A percentile compares a stretch with the other conserved stretches of the same genome.
Evolutionary conservation across 306 rosid genomes (phyloP).

Genomic region (Medicago truncatula): MtrunA17r5.0-ANR NC_053049.1:46070001-46070500

Average conservation of each 20-base stretch:
- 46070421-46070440: constrained; percentile 41
- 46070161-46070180: constrained; percentile 61
- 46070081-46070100: constrained; percentile 17
- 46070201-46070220: constrained; percentile 41
- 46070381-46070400: constrained; percentile 49
- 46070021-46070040: background rate
- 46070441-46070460: constrained; percentile 41
- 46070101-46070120: constrained; percentile 15
- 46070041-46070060: background rate
- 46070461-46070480: constrained; percentile 41
- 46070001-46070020: background rate
- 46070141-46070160: constrained; percentile 53
- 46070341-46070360: background rate
- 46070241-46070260: constrained; percentile 29
- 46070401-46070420: constrained; percentile 37
- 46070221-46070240: constrained; percentile 26
- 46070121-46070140: constrained; percentile 57
- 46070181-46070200: constrained; percentile 67
- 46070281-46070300: constrained; percentile 15
- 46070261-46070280: constrained; percentile 34
- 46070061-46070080: background rate
- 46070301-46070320: background rate
- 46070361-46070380: constrained; percentile 45
- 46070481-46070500: constrained; percentile 39
- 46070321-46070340: constrained; percentile 1